Base-by-base conservation (phyloP, 2,329 filamentous ascomycete species). In the Truncatella angustata region DNA sequence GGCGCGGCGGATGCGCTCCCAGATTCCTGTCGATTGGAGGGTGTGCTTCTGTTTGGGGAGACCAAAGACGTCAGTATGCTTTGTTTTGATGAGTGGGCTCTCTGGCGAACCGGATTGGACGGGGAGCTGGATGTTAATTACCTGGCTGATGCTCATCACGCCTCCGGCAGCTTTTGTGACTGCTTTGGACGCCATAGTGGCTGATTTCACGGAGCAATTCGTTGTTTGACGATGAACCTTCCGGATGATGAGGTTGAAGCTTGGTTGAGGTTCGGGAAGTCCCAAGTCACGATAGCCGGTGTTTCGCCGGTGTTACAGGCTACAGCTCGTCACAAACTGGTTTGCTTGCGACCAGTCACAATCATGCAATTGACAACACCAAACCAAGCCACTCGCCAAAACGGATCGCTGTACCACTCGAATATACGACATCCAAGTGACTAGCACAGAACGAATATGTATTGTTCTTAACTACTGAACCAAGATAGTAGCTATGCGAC, bases 31-130 rank as follows among this genome's bases (percentile, higher is more conserved):
- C 48, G 93, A 94, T 69, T 96, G 90, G 58, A 97, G 78, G 32
- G 92, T 96, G 77, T 99, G 93, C 89, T 97, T 97, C 93, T 99
- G 65, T n/a, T n/a, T n/a, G n/a, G n/a, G n/a, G n/a, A n/a, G n/a
- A n/a, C n/a, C n/a, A n/a, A n/a, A n/a, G n/a, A n/a, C n/a, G n/a
- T n/a, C n/a, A n/a, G n/a, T n/a, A n/a, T n/a, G n/a, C 18, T 9
- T 18, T 11, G n/a, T 21, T 21, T 20, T 21, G 37, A 4, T 40
- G 37, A 18, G 37, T 21, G 4, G 11, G 5, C 10, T 1, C 10
- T 37, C 36, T 14, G 14, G 5, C n/a, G 10, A 14, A 18, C n/a
- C n/a, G 5, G 37, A 18, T 18, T 21, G 21, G 21, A 2, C 7
- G 2, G 40, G 40, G 20, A 11, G 54, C 11, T 49, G 40, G 37